phyloP scores from a whole-genome alignment of 2,329 filamentous ascomycete genomes.

The Chaetothyriales sp. region DNA sequence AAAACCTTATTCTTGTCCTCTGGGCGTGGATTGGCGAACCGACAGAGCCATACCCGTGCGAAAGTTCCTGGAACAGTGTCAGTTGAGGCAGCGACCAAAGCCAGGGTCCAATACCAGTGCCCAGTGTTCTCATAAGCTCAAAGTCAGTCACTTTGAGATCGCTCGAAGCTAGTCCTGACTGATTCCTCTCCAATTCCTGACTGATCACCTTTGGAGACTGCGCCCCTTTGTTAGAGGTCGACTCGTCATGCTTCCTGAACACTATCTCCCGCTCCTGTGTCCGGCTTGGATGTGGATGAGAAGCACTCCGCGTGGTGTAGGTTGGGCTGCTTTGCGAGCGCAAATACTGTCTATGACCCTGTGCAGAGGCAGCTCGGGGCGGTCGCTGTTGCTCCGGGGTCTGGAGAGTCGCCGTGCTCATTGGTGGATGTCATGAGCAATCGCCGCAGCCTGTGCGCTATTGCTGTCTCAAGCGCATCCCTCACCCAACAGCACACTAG shows the following conservation, averaged over 20 bases:
- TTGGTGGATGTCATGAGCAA: conserved; percentile 15
- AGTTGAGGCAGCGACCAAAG: conserved; percentile 1
- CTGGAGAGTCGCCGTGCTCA: conserved; percentile 18
- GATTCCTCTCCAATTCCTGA: conserved; percentile 24
- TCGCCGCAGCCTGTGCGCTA: conserved; percentile 3
- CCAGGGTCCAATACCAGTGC: conserved; percentile 27
- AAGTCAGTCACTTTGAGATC: conserved; percentile 30
- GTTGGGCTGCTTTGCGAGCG: conserved; percentile 11
- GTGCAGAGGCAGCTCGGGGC: conserved; percentile 16
- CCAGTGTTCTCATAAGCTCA: conserved; percentile 33
- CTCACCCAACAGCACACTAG: neutral
- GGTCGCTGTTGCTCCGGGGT: conserved; percentile 16
- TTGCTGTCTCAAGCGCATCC: neutral
- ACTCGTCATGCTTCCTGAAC: conserved; percentile 12
- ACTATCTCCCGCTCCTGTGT: conserved; percentile 13
- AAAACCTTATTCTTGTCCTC: conserved; percentile 27
- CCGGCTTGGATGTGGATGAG: conserved; percentile 15
- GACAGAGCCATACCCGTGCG: conserved; percentile 36
- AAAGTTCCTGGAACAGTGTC: conserved; percentile 30
- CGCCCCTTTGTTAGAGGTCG: conserved; percentile 4
- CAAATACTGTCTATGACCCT: conserved; percentile 15
- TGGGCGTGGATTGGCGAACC: conserved; percentile 25
- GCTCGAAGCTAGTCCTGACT: conserved; percentile 24
- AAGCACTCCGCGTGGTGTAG: conserved; percentile 14
- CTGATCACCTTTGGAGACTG: conserved; percentile 21